Base-by-base conservation (phyloP, 1,284 basidiomycete genomes). In the Ganoderma lingzhi region DNA sequence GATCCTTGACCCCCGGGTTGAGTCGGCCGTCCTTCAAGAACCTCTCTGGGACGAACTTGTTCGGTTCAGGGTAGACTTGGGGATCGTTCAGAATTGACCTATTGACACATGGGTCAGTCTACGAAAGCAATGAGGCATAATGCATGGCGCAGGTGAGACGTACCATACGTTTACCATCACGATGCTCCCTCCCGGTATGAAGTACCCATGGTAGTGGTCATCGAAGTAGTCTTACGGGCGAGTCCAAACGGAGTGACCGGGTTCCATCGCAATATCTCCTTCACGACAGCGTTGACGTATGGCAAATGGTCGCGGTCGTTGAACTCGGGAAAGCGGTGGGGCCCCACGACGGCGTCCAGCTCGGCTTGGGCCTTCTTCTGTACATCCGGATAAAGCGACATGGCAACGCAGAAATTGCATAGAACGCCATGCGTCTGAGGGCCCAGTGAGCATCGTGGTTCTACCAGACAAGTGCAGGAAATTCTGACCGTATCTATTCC, bases 271-370 rank as follows among this genome's bases (percentile, higher is more conserved):
- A 82, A 59, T 3, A 76, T 73, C 68, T 84, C 83, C 44, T 78
- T 76, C 4, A 82, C 70, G 5, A 80, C 63, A 0, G 80, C 80
- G 19, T 77, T 68, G 35, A 82, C 67, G 65, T 81, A 82, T 0
- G 79, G 78, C 39, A 83, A 67, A 5, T 66, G 60, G 8, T 75
- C 69, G 60, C 82, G 76, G 39, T 76, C 76, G 76, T 74, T 74
- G 64, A 83, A 85, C 12, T 82, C 81, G 1, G 88, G 87, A 42
- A 87, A 76, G 35, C 87, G 80, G 35, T 84, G 79, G 1, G 69
- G 70, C 0, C 86, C 85, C 37, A 81, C 69, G 8, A 82, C 76
- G 3, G 61, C 37, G 70, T 82, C 80, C 28, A 83, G 68, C 53
- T 83, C 73, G 37, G 55, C 53, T 55, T 72, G 80, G 0, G 76